Percentiles rank a stretch among this genome's conserved stretches.
Evolutionary conservation across 345 rosid genomes (phyloP).

Genomic region (Melaleuca alternifolia): DNA sequence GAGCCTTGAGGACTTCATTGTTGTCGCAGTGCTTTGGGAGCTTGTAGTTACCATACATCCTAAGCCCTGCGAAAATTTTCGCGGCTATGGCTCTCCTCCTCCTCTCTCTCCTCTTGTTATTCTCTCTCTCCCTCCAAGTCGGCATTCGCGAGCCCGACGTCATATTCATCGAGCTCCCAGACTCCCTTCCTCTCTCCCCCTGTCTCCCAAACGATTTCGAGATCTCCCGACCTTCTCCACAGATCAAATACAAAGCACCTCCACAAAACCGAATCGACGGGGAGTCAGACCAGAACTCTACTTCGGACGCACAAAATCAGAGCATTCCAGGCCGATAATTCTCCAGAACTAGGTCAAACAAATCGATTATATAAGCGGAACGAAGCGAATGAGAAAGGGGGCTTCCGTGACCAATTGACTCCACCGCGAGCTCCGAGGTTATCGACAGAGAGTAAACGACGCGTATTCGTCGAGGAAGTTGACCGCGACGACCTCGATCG

Average conservation of each 20-base stretch:
- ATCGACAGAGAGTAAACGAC: not conserved
- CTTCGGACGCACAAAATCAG: not conserved
- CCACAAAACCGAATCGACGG: not conserved
- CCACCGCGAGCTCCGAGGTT: not conserved
- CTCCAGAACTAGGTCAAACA: not conserved
- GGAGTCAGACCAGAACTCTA: not conserved
- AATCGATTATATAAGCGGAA: not conserved
- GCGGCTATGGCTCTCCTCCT: conserved; percentile 82
- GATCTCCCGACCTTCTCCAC: not conserved
- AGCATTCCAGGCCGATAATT: not conserved
- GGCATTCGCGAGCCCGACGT: conserved; percentile 74
- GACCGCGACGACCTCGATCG: not conserved
- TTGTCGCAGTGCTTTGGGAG: conserved; percentile 94
- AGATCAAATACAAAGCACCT: not conserved
- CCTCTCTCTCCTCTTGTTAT: conserved; percentile 81
- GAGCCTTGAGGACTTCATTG: conserved; percentile 83
- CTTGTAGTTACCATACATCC: conserved; percentile 76
- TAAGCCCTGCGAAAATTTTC: conserved; percentile 71
- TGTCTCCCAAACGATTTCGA: not conserved
- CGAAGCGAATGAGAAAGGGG: not conserved
- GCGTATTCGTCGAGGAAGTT: not conserved
- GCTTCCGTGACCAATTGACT: not conserved
- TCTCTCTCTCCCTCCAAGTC: conserved; percentile 85
- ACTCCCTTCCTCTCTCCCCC: not conserved
- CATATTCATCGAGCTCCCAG: conserved; percentile 17